Conservation (phyloP, 2,329 filamentous ascomycete species). For the Aspergillus sclerotialis region DNA sequence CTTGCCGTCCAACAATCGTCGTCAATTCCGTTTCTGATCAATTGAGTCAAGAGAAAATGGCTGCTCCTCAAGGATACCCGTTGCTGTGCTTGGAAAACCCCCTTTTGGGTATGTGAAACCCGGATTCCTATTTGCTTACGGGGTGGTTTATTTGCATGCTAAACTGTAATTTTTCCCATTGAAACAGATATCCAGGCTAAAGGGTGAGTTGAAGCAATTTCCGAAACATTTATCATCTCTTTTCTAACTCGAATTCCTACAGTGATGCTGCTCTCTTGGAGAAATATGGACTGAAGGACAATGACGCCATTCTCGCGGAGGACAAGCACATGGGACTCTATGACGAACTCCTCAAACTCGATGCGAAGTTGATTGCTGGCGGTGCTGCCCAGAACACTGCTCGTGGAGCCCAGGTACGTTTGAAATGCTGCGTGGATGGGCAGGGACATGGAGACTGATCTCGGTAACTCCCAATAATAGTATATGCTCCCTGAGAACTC, state of each 20-base stretch:
- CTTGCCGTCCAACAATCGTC: conserved; percentile 2
- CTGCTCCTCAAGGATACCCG: conserved; percentile 69
- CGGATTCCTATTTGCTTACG: conserved; percentile 1
- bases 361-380: conserved; percentile 90
- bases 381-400: conserved; percentile 97
- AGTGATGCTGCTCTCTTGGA: conserved; percentile 78
- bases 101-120: conserved; percentile 62
- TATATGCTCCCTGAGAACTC: conserved; percentile 88
- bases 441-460: neutral
- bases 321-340: conserved; percentile 84
- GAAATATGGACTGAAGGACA: conserved; percentile 90
- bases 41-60: conserved; percentile 50
- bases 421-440: neutral
- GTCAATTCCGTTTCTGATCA: conserved; percentile 4
- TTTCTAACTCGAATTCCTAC: conserved; percentile 6
- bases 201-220: conserved; percentile 43
- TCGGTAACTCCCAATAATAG: conserved; percentile 35
- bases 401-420: conserved; percentile 69
- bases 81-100: conserved; percentile 96
- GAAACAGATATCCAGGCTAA: conserved; percentile 76
- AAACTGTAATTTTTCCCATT: conserved; percentile 7
- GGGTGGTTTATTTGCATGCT: conserved; percentile 9
- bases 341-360: conserved; percentile 86
- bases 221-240: neutral
- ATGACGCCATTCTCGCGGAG: conserved; percentile 95